Conservation (phyloP, 176 grass and related monocot genomes). For the Tillandsia leiboldiana region DNA sequence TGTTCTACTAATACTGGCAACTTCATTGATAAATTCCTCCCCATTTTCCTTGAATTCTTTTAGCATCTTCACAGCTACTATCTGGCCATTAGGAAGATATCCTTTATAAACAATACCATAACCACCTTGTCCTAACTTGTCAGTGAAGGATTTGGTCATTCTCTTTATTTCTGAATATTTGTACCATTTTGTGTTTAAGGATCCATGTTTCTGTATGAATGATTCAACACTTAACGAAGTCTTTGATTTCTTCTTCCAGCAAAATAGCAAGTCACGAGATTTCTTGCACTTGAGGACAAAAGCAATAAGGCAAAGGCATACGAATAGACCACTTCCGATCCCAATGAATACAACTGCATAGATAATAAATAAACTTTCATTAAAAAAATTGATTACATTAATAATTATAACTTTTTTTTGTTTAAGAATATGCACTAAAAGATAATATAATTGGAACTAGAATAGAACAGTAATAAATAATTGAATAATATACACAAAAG, state of each 20-base stretch:
- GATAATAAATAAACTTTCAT: neutral
- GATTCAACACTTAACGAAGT: neutral
- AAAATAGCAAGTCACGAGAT: conserved; percentile 3
- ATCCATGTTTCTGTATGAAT: conserved; percentile 16
- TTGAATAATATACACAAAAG: no score
- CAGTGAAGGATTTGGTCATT: conserved; percentile 38
- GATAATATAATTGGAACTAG: no score
- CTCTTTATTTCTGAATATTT: conserved; percentile 27
- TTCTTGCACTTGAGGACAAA: conserved; percentile 7
- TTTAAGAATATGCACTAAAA: neutral
- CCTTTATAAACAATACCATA: conserved; percentile 42
- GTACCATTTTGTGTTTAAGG: conserved; percentile 23
- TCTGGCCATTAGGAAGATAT: conserved; percentile 17
- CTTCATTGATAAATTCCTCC: conserved; percentile 41
- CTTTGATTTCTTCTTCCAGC: conserved; percentile 7
- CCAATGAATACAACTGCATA: conserved; percentile 22
- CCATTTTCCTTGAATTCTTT: conserved; percentile 23
- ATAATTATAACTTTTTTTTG: conserved; percentile 13
- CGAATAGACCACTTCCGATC: neutral
- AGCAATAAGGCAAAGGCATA: conserved; percentile 10
- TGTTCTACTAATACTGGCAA: conserved; percentile 35
- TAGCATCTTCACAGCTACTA: conserved; percentile 40
- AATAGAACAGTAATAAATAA: no score
- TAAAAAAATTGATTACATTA: conserved; percentile 1
- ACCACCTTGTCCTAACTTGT: conserved; percentile 42